Evolutionary conservation across 202 grass and related monocot species (phyloP).

Genomic region (Zizania palustris): DNA sequence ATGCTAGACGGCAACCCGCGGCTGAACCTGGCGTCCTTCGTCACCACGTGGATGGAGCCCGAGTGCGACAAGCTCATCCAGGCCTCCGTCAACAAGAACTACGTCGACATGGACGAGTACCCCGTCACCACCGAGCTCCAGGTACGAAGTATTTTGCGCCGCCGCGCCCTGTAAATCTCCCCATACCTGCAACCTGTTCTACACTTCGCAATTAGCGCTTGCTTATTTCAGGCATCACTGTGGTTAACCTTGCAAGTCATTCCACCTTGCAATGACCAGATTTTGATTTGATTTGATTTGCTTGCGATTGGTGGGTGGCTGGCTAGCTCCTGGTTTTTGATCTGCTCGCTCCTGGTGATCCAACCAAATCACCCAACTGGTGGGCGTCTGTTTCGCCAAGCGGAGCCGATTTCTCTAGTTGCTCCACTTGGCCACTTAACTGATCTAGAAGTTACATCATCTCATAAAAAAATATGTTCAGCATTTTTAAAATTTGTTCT

Average conservation of each 20-base stretch:
- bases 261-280: neutral
- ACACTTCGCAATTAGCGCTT: neutral
- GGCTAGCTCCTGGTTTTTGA: neutral
- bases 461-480: no score
- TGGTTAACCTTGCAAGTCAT: neutral
- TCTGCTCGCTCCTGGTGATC: neutral
- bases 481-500: no score
- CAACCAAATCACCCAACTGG: neutral
- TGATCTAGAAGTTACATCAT: neutral
- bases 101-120: slow-evolving; percentile 95
- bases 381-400: neutral
- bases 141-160: no score
- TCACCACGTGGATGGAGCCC: slow-evolving; percentile 98
- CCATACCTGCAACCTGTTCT: neutral
- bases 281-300: neutral
- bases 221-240: neutral
- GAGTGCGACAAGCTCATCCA: slow-evolving; percentile 96
- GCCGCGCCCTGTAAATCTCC: no score
- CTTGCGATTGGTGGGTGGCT: neutral
- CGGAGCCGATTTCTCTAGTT: neutral
- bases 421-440: slow-evolving; percentile 14
- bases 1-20: slow-evolving; percentile 95
- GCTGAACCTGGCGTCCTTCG: slow-evolving; percentile 89
- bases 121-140: slow-evolving; percentile 96
- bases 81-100: slow-evolving; percentile 82